Evolutionary conservation across 768 basidiomycete genomes (phyloP), one percentile per base, ranked within the genome.

Genomic region (Suillus placidus): DNA sequence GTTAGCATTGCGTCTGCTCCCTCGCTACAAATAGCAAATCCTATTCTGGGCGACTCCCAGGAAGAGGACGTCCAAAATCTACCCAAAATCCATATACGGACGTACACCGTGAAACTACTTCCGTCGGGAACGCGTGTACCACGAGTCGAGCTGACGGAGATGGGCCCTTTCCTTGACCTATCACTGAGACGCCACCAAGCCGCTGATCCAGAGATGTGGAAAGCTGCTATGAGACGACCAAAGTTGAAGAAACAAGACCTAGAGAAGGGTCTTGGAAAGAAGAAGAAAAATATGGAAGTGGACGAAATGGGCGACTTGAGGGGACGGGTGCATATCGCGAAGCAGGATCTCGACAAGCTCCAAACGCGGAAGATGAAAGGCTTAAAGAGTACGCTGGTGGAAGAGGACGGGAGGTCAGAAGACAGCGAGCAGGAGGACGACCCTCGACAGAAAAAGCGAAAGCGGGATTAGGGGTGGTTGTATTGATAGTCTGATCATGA

Each of bases 321-420:
- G 71, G 97, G 96, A 52, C 84, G 88, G 65, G 87, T 99, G 35
- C 96, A 99, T 77, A 78, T 99, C 64, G 92, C 81, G 65, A 93
- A 88, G 77, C 97, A 99, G 81, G 94, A 99, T 79, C 76, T 99
- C 71, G 79, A 77, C 69, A 92, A 85, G 80, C 72, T 99, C 78
- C 95, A 97, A 83, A 89, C 89, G 65, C 85, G 95, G 74, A 97
- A 97, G 84, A 97, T 99, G 94, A 99, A 97, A 81, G 97, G 94
- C 12, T 77, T 99, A 68, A 92, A 89, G 74, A 74, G 75, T 40
- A 78, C 74, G 49, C 64, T 62, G 30, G 78, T 72, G 55, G 72
- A 73, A 30, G 61, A 60, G 26, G 70, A 63, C 38, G 61, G 10
- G 38, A 68, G 64, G 12, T 65, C 32, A 40, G 57, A 43, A 30